Percentiles rank a stretch among this genome's conserved stretches.
Evolutionary conservation across 2,329 filamentous ascomycete genomes (phyloP).

Genomic region (Penicillium sp.): DNA sequence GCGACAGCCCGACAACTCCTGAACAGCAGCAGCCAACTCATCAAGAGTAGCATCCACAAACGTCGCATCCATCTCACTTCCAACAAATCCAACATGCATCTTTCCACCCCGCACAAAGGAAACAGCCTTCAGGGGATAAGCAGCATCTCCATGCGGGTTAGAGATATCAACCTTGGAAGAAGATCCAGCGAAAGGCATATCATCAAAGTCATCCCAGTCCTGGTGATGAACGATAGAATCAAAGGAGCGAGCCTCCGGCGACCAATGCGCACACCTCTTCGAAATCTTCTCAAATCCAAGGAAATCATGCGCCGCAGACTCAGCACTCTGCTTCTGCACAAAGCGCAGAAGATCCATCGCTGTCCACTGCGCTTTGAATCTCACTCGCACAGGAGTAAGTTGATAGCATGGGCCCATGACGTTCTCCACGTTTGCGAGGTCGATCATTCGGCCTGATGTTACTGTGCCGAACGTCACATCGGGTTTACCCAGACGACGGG

Average conservation of each 20-base stretch:
- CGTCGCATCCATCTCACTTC: constrained; percentile 49
- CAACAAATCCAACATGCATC: constrained; percentile 58
- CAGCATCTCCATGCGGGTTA: constrained; percentile 56
- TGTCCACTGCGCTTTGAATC: constrained; percentile 51
- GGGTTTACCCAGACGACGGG: constrained; percentile 47
- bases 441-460: constrained; percentile 60
- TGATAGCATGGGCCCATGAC: constrained; percentile 60
- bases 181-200: constrained; percentile 37
- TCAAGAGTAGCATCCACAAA: constrained; percentile 54
- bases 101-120: constrained; percentile 57
- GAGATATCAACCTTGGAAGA: constrained; percentile 55
- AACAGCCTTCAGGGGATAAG: constrained; percentile 34
- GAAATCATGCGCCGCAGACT: constrained; percentile 53
- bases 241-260: constrained; percentile 46
- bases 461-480: constrained; percentile 65
- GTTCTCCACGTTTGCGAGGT: constrained; percentile 52
- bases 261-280: constrained; percentile 49
- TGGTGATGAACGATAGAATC: constrained; percentile 59
- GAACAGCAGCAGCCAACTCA: constrained; percentile 48
- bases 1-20: constrained; percentile 32
- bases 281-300: constrained; percentile 54
- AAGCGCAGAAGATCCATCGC: constrained; percentile 49
- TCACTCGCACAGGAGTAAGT: constrained; percentile 57
- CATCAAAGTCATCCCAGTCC: constrained; percentile 62
- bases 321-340: constrained; percentile 55